Evolutionary conservation across 2,329 filamentous ascomycete genomes (phyloP).

Genomic region (Acrodontium crateriforme): DNA sequence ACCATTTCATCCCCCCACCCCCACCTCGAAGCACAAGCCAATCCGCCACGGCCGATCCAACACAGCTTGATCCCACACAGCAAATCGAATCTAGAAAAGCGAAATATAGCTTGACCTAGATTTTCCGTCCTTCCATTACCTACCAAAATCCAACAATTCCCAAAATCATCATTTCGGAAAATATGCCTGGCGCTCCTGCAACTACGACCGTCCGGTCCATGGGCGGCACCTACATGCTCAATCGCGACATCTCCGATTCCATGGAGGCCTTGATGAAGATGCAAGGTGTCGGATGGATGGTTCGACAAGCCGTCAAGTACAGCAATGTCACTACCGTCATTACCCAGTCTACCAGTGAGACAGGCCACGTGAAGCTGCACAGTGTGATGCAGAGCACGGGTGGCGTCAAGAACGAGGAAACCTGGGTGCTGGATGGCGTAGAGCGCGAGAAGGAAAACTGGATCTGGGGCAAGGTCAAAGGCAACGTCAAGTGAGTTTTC

Average conservation of each 20-base stretch:
- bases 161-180: too few species aligned
- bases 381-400: conserved; percentile 57
- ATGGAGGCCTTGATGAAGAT: conserved; percentile 56
- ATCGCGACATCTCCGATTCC: conserved; percentile 58
- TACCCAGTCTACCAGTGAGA: conserved; percentile 36
- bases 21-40: too few species aligned
- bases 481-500: conserved; percentile 34
- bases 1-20: too few species aligned
- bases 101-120: too few species aligned
- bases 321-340: conserved; percentile 56
- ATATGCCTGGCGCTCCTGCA: conserved; percentile 51
- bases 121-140: too few species aligned
- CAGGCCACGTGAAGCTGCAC: conserved; percentile 19
- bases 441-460: conserved; percentile 58
- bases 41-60: too few species aligned
- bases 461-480: conserved; percentile 62
- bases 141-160: too few species aligned
- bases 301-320: conserved; percentile 42
- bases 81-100: too few species aligned
- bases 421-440: conserved; percentile 42
- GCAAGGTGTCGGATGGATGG: conserved; percentile 29
- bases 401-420: conserved; percentile 52
- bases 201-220: conserved; percentile 54
- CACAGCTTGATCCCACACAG: too few species aligned
- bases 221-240: conserved; percentile 59